Evolutionary conservation across 1,139 yeast genomes (phyloP), one percentile per base, ranked within the genome.

Genomic region (Pneumocystis murina): DNA sequence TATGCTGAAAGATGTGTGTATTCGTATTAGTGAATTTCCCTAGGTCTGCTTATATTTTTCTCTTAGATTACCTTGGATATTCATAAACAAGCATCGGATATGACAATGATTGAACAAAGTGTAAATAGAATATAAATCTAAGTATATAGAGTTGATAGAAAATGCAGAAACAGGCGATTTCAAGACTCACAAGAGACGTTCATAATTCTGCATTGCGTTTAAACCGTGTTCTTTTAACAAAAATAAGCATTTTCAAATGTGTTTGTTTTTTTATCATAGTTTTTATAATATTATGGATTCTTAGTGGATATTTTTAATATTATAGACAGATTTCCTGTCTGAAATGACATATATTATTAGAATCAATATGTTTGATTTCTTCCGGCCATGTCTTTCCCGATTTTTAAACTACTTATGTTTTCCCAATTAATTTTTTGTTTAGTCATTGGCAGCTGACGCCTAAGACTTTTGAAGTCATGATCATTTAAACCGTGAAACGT

Each of bases 391-490:
- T 89, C 96, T 69, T 86, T 85, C 24, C 97, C 97, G 63, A 91
- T 78, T 71, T 90, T 83, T 76, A 90, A 90, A 72, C 85, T 87
- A 17, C 95, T 95, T 70, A 90, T 88, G 72, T 83, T 87, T 59
- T 96, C 96, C 98, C 98, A 92, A 74, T 89, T 87, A 72, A 92
- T 86, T 75, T 87, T 90, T 17, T 96, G 82, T 72, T 96, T 81
- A 38, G 96, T 91, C 58, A 92, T 85, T 2, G 98, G 98, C 67
- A 92, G 79, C 73, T 89, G 88, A 74, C 98, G 84, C 76, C 98
- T 82, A 69, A 92, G 80, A 67, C 82, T 82, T 75, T 91, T 92
- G 78, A 92, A 92, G 65, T 84, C 82, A 63, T 80, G 80, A 68
- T 89, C 95, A 74, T 91, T 91, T 71, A 92, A 79, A 43, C 82